phyloP scores from a whole-genome alignment of 176 grass and related monocot species.

The Aegilops sharonensis region DNA sequence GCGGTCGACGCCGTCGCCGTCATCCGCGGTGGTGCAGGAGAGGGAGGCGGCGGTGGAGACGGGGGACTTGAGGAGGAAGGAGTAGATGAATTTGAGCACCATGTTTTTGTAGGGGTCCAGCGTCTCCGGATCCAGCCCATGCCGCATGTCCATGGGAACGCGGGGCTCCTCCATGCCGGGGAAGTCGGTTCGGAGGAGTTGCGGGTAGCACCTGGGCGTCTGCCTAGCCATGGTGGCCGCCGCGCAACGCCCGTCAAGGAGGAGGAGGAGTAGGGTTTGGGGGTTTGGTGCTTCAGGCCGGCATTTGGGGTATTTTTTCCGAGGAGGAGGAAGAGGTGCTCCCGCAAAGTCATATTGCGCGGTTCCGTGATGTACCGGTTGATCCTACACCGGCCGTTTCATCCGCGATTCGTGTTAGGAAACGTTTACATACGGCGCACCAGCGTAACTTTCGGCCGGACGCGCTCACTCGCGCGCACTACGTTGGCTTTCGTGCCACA shows the following conservation, averaged over 20 bases:
- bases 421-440: too few relatives aligned
- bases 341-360: too few relatives aligned
- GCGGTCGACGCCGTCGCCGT: neutral
- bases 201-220: neutral
- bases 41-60: neutral
- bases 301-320: too few relatives aligned
- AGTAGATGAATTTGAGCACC: neutral
- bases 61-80: neutral
- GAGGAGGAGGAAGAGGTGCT: too few relatives aligned
- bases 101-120: neutral
- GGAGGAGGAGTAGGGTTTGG: neutral
- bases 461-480: too few relatives aligned
- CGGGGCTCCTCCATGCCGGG: neutral
- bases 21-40: neutral
- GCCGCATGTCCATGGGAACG: neutral
- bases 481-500: too few relatives aligned
- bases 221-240: neutral
- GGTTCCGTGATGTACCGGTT: too few relatives aligned
- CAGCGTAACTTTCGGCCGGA: too few relatives aligned
- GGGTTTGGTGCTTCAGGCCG: neutral
- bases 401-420: too few relatives aligned
- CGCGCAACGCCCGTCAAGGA: neutral
- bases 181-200: neutral
- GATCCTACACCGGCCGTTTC: too few relatives aligned
- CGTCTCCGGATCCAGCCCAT: conserved; percentile 10